A percentile compares a stretch with the other conserved stretches of the same genome.
phyloP scores from a whole-genome alignment of 1,139 yeast genomes.

The Trichomonascaceae sp. region DNA sequence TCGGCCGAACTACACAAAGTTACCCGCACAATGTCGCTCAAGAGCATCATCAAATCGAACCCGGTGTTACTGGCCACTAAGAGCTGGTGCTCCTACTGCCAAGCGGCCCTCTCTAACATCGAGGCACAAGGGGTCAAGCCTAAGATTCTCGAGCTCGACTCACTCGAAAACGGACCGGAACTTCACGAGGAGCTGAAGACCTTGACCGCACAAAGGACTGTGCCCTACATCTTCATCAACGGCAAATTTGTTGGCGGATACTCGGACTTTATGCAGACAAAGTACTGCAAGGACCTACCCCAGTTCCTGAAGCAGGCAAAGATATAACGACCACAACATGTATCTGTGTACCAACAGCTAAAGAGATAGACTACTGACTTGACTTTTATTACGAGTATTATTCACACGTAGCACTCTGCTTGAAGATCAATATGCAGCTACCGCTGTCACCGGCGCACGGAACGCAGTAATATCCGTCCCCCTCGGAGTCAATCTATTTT shows the following conservation, averaged over 20 bases:
- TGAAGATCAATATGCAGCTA: too few species aligned
- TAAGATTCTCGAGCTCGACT: constrained; percentile 13
- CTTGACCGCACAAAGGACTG: constrained; percentile 11
- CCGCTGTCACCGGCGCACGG: too few species aligned
- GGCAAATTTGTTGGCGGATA: constrained; percentile 13
- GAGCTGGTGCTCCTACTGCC: constrained; percentile 8
- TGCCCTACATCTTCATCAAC: constrained; percentile 11
- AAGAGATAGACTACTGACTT: too few species aligned
- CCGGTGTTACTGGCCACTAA: constrained; percentile 70
- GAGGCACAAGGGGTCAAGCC: constrained; percentile 10
- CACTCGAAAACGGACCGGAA: constrained; percentile 9
- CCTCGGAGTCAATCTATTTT: too few species aligned
- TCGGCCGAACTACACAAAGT: too few species aligned
- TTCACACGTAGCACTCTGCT: too few species aligned
- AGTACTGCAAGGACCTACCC: constrained; percentile 3
- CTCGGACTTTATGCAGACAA: constrained; percentile 5
- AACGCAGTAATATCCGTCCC: too few species aligned
- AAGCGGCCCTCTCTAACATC: constrained; percentile 5
- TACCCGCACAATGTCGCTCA: constrained; percentile 30
- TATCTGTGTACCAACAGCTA: too few species aligned
- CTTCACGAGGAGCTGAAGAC: constrained; percentile 9
- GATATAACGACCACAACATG: too few species aligned
- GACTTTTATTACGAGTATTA: too few species aligned
- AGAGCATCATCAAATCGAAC: constrained; percentile 46
- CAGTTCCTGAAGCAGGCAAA: background rate